Base-by-base conservation (phyloP, 495 filamentous ascomycete species). In the Podospora appendiculata region DNA sequence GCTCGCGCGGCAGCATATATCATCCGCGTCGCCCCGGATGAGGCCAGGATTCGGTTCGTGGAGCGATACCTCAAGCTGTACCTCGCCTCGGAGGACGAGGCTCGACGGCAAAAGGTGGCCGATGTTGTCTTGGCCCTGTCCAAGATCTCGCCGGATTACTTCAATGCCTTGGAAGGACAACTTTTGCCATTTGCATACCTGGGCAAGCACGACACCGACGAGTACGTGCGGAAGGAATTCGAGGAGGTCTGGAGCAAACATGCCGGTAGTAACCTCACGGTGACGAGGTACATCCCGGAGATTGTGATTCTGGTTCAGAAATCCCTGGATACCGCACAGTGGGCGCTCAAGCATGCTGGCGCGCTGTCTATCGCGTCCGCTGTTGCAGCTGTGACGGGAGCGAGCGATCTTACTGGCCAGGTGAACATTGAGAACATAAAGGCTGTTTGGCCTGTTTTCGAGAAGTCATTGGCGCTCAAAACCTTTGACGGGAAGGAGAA, bases 401-500 rank as follows among this genome's bases (percentile, higher is more conserved):
- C 62, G 1, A 64, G 56, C 32, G 68, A 69, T 13, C 64, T 69
- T 42, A 63, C 59, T 7, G 71, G 70, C 0, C 79, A 84, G 50
- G 76, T 89, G 14, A 70, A 66, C 51, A 62, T 63, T 11, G 58
- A 69, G 2, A 82, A 85, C 42, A 73, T 87, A 33, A 73, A 79
- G 58, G 70, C 75, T 10, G 60, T 96, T 16, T 98, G 90, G 89
- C 88, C 89, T 0, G 79, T 83, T 0, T 72, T 95, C 18, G 88
- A 95, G 41, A 86, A 84, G 60, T 83, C 90, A 2, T 62, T 95
- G 47, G 75, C 79, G 13, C 85, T 94, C 17, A 96, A 94, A 70
- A 95, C 90, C 5, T 98, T 95, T 80, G 83, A 88, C 9, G 90
- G 89, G 8, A 98, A 98, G 69, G 93, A 96, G 66, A 84, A 80